These are phyloP conservation scores for Alternaria triticimaculans DNA, from an alignment of 2,329 filamentous ascomycete genomes.

Conservation along the genomic window DNA sequence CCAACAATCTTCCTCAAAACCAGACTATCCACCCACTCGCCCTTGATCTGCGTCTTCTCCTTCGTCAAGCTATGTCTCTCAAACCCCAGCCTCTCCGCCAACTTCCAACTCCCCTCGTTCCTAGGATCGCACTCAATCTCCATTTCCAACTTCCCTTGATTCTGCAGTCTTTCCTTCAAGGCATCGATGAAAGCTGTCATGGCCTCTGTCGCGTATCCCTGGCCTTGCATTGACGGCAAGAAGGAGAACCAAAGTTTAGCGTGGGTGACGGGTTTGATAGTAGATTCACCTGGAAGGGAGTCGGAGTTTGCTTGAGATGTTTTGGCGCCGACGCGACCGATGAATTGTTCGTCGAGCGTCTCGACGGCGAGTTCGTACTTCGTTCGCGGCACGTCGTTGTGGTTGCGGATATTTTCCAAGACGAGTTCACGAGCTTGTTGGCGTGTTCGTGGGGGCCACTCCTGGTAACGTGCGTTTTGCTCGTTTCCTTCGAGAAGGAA, in stretches of 20 bases:
- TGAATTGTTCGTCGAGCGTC: slow-evolving; percentile 19
- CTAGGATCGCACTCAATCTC: slow-evolving; percentile 48
- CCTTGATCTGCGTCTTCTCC: slow-evolving; percentile 39
- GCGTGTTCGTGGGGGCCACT: slow-evolving; percentile 29
- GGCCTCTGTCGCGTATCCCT: slow-evolving; percentile 42
- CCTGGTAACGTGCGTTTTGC: slow-evolving; percentile 39
- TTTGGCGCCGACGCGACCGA: slow-evolving; percentile 41
- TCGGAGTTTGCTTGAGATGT: slow-evolving; percentile 13
- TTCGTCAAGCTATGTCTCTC: slow-evolving; percentile 31
- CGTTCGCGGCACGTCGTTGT: slow-evolving; percentile 20
- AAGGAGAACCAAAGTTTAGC: slow-evolving; percentile 43
- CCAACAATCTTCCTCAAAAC: slow-evolving; percentile 32
- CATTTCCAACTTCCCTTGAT: slow-evolving; percentile 23
- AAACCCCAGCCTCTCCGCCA: slow-evolving; percentile 43
- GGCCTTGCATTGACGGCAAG: slow-evolving; percentile 29
- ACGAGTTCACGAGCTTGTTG: slow-evolving; percentile 31
- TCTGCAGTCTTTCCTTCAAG: slow-evolving; percentile 15
- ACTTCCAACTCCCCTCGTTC: slow-evolving; percentile 36
- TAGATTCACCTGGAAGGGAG: slow-evolving; percentile 5
- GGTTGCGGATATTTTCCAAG: slow-evolving; percentile 22
- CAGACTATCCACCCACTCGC: slow-evolving; percentile 42
- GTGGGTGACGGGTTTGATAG: slow-evolving; percentile 14
- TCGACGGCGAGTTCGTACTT: slow-evolving; percentile 41
- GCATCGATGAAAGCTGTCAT: slow-evolving; percentile 33
- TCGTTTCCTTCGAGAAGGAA: slow-evolving; percentile 32